phyloP scores from a whole-genome alignment of 2,329 filamentous ascomycete species.

The Colletotrichum zoysiae region DNA sequence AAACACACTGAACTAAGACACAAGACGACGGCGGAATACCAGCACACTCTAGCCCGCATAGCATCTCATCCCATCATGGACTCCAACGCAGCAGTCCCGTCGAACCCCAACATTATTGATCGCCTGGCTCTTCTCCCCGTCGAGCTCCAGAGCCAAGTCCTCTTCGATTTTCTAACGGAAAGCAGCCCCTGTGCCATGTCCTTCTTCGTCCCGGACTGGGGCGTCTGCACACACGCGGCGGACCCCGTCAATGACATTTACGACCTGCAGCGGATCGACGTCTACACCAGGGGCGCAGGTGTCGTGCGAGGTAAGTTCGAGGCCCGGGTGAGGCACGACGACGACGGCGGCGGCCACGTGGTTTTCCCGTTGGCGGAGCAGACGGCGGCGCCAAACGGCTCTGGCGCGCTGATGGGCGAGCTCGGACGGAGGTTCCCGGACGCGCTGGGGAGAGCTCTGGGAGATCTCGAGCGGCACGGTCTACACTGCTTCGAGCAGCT shows the following conservation, averaged over 20 bases:
- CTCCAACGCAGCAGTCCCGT: too few relatives aligned
- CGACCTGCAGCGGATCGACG: slow-evolving; percentile 32
- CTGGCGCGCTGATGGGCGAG: not conserved
- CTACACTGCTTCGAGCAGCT: slow-evolving; percentile 19
- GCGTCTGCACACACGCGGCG: slow-evolving; percentile 25
- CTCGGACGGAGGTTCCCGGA: slow-evolving; percentile 3
- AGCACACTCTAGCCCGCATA: too few relatives aligned
- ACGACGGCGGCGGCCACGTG: not conserved
- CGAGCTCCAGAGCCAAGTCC: slow-evolving; percentile 29
- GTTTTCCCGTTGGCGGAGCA: not conserved
- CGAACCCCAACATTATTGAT: slow-evolving; percentile 2
- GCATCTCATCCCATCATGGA: not conserved
- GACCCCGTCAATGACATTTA: slow-evolving; percentile 28
- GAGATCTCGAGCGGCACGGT: slow-evolving; percentile 5
- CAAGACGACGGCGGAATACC: not conserved
- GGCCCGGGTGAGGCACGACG: slow-evolving; percentile 2
- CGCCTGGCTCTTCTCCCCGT: slow-evolving; percentile 25
- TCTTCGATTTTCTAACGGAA: slow-evolving; percentile 22
- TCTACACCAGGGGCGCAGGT: slow-evolving; percentile 18
- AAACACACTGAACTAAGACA: not conserved
- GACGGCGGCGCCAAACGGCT: not conserved
- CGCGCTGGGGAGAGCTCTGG: slow-evolving; percentile 18
- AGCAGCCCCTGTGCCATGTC: slow-evolving; percentile 28
- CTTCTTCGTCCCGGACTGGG: slow-evolving; percentile 35
- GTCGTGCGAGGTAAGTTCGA: slow-evolving; percentile 7